A percentile compares a stretch with the other conserved stretches of the same genome.
These are phyloP conservation scores for Cryptosporidium parvum DNA, from an alignment of 169 alveolate genomes.

Conservation along the genomic window DNA sequence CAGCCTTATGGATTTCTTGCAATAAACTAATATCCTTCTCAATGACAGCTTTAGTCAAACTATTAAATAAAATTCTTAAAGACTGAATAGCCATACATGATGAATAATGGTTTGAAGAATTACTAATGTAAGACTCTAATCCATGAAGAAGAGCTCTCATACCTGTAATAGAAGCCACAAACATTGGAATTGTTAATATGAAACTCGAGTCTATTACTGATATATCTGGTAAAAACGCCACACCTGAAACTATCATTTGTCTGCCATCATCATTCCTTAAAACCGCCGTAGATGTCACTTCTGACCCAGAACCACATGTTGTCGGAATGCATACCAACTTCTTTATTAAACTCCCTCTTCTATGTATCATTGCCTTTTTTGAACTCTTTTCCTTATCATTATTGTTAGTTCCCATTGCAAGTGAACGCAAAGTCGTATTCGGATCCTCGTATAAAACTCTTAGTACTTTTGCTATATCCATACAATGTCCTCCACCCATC, in stretches of 20 bases:
- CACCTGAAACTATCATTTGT: slow-evolving; percentile 59
- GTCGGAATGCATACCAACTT: slow-evolving; percentile 67
- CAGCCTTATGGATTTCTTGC: slow-evolving; percentile 51
- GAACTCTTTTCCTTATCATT: slow-evolving; percentile 5
- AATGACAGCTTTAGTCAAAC: not conserved
- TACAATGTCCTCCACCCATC: slow-evolving; percentile 72
- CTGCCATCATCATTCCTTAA: slow-evolving; percentile 72
- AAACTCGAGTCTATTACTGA: slow-evolving; percentile 55
- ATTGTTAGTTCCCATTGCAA: slow-evolving; percentile 36
- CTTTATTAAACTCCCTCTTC: slow-evolving; percentile 58
- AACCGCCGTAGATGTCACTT: slow-evolving; percentile 66
- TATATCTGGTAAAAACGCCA: slow-evolving; percentile 73
- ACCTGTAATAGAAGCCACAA: slow-evolving; percentile 67
- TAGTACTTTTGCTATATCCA: slow-evolving; percentile 62
- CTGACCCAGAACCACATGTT: slow-evolving; percentile 73
- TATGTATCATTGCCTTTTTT: slow-evolving; percentile 35
- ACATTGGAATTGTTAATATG: slow-evolving; percentile 40
- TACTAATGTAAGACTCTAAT: slow-evolving; percentile 52
- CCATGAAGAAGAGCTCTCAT: slow-evolving; percentile 65
- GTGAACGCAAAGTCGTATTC: slow-evolving; percentile 34
- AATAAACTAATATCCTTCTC: not conserved
- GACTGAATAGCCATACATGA: slow-evolving; percentile 50
- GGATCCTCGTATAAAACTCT: slow-evolving; percentile 72
- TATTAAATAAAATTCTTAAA: slow-evolving; percentile 1
- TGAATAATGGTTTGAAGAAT: slow-evolving; percentile 37